phyloP scores from a whole-genome alignment of 1,284 basidiomycete species.

The Thelephora terrestris region DNA sequence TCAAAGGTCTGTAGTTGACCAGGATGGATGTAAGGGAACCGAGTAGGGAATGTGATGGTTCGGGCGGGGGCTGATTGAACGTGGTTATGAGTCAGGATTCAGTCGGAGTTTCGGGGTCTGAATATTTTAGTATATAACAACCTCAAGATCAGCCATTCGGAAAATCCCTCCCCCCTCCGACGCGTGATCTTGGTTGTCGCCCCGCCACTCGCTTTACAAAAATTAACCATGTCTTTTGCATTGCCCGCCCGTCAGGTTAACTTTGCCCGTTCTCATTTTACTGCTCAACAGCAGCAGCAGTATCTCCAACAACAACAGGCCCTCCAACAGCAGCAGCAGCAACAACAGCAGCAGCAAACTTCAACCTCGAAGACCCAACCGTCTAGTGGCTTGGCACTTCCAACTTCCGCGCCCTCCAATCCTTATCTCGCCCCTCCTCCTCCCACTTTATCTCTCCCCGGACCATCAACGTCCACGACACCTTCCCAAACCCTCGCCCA shows the following conservation, averaged over 20 bases:
- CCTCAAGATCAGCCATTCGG: too few species aligned
- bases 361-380: conserved; percentile 8
- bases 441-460: conserved; percentile 1
- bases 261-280: conserved; percentile 47
- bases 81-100: too few species aligned
- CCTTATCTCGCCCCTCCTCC: conserved; percentile 9
- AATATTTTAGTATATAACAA: too few species aligned
- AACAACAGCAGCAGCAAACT: conserved; percentile 24
- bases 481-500: conserved; percentile 18
- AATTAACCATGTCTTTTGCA: conserved; percentile 49
- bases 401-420: conserved; percentile 18
- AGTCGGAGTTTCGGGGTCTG: too few species aligned
- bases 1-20: too few species aligned
- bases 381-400: conserved; percentile 1
- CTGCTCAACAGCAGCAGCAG: conserved; percentile 29
- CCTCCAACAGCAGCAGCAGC: conserved; percentile 25
- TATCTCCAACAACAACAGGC: conserved; percentile 30
- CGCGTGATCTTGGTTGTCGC: too few species aligned
- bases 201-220: too few species aligned
- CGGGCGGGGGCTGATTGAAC: too few species aligned
- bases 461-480: conserved; percentile 11
- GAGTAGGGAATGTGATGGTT: too few species aligned
- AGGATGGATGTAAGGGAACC: too few species aligned
- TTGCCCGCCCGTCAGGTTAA: conserved; percentile 69
- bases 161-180: too few species aligned